phyloP scores from a whole-genome alignment of 257 asterid genomes.

The Solanum paucissectum region DNA sequence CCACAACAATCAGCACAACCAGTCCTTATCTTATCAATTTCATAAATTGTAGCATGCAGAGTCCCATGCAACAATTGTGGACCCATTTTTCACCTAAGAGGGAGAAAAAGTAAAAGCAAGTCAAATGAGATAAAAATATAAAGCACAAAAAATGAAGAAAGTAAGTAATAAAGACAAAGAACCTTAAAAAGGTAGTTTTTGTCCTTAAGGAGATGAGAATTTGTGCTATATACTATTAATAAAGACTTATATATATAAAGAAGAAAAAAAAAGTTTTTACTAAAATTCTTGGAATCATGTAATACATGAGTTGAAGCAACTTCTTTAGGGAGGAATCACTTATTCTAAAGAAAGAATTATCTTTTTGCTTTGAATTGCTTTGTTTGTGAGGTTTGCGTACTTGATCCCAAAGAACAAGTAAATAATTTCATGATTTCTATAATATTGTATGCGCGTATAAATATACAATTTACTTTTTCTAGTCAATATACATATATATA shows the following conservation, averaged over 20 bases:
- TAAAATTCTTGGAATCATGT: background rate
- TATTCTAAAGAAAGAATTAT: conserved; percentile 19
- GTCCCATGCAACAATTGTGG: conserved; percentile 71
- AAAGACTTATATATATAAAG: background rate
- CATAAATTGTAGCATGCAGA: conserved; percentile 47
- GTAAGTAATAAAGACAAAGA: background rate
- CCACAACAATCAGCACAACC: conserved; percentile 38
- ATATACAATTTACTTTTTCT: background rate
- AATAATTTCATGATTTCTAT: background rate
- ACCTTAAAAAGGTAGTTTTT: background rate
- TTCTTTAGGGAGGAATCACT: background rate
- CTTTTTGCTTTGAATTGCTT: conserved; percentile 6
- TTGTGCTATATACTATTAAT: background rate
- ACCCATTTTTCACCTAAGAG: conserved; percentile 19
- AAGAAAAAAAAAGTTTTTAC: background rate
- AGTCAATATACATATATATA: background rate
- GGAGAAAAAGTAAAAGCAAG: background rate
- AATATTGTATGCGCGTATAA: background rate
- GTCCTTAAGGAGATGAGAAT: background rate
- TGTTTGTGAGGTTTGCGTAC: background rate
- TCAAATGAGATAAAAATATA: background rate
- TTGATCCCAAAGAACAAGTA: background rate
- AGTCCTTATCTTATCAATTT: conserved; percentile 35
- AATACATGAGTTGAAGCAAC: background rate
- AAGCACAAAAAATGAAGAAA: background rate